Evolutionary conservation across 148 eudicot species (phyloP), one percentile per base, ranked within the genome.

Genomic region (Diospyros kaki): DNA sequence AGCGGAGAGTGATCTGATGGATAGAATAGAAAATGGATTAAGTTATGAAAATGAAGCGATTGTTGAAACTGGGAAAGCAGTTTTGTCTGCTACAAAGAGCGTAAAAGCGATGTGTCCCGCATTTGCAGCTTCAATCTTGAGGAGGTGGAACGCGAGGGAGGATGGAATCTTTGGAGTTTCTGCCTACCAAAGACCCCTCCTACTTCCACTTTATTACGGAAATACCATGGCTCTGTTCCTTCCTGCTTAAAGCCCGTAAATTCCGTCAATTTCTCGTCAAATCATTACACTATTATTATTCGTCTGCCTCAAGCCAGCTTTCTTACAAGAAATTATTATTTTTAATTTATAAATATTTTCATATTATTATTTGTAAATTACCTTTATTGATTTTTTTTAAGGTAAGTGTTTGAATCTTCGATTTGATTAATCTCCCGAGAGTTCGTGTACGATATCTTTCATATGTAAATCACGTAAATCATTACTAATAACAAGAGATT

Each of bases 1-100:
- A 43, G 63, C 42, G 11, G 56, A 46, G 42, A 41, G 18, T 53
- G 42, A 41, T 13, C 41, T 65, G n/a, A 4, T 66, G 14, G n/a
- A 4, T 66, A 43, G 45, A 4, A 44, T 43, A 12, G 52, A 66
- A 44, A 13, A 55, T 55, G 59, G 59, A 55, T 55, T 55, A 55
- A 10, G 3, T 43, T 44, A 18, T 66, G 69, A 43, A 63, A 59
- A 38, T 52, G 71, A 68, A 45, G 4, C 6, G 67, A 73, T 51
- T 68, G 61, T 0, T 28, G 55, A 17, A 71, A 58, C 58, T 72
- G 58, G 54, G 69, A 64, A 64, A 79, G 74, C 43, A 41, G 78
- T 63, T 84, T 87, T 84, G 89, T 87, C 87, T 84, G 84, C 72
- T 76, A 54, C 56, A 51, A 18, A 41, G 64, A 58, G 11, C 60